phyloP scores from a whole-genome alignment of 805 yeast species.

The Priceomyces melissophilus region DNA sequence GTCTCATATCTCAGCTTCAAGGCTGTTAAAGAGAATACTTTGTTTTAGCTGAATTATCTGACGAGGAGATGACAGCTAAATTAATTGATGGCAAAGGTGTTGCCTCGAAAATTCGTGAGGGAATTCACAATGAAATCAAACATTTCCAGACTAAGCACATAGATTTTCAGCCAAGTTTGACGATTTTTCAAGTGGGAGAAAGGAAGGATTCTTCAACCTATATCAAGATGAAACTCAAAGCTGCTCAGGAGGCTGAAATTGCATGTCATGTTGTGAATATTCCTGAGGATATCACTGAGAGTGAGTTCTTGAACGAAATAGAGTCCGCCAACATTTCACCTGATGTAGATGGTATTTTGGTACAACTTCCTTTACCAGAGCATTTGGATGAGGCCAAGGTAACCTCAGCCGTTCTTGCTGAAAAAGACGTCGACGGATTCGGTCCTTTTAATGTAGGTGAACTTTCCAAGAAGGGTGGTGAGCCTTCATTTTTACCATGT shows the following conservation, averaged over 20 bases:
- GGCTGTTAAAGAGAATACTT: constrained; percentile 1
- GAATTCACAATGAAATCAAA: constrained; percentile 38
- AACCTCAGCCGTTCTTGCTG: constrained; percentile 61
- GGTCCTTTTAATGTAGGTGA: constrained; percentile 78
- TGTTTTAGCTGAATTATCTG: neutral
- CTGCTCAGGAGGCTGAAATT: constrained; percentile 69
- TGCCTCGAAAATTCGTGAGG: constrained; percentile 36
- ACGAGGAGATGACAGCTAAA: constrained; percentile 25
- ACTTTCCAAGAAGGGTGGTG: constrained; percentile 67
- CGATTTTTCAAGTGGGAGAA: constrained; percentile 73
- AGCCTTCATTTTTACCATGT: constrained; percentile 72
- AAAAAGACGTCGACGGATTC: constrained; percentile 82
- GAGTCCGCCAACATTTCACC: constrained; percentile 54
- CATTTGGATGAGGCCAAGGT: constrained; percentile 66
- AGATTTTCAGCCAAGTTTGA: constrained; percentile 59
- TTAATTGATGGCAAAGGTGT: constrained; percentile 45
- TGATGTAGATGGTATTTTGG: constrained; percentile 66
- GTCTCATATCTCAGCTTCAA: no score
- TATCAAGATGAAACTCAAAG: constrained; percentile 75
- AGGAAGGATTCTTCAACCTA: constrained; percentile 80
- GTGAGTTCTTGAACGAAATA: constrained; percentile 52
- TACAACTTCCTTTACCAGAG: constrained; percentile 73
- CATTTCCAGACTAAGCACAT: constrained; percentile 43
- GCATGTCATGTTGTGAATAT: constrained; percentile 58
- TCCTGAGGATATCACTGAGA: constrained; percentile 54